phyloP scores from a whole-genome alignment of 225 moss, liverwort and hornwort genomes.

The Rhytidiadelphus loreus region DNA sequence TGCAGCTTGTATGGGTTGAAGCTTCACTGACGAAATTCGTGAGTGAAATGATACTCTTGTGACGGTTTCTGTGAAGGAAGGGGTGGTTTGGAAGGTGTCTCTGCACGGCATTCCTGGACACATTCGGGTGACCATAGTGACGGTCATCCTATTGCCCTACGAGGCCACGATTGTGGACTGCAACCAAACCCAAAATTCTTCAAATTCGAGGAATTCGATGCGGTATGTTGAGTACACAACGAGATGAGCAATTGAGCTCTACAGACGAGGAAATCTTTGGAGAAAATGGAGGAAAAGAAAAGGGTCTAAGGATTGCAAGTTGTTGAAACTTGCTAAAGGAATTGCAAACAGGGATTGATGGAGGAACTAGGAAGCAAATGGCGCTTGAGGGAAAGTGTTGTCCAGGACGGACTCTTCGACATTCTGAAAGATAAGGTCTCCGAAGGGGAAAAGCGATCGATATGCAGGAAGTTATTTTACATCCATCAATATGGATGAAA shows the following conservation, averaged over 20 bases:
- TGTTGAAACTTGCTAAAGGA: not conserved
- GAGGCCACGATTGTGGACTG: not conserved
- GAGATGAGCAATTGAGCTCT: not conserved
- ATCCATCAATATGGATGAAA: not conserved
- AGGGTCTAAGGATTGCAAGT: not conserved
- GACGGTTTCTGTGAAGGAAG: not conserved
- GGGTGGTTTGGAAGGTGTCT: not conserved
- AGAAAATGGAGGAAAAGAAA: not conserved
- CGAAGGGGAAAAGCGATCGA: not conserved
- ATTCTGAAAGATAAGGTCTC: not conserved
- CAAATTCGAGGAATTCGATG: not conserved
- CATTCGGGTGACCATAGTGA: not conserved
- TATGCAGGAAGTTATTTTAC: not conserved
- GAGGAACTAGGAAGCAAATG: not conserved
- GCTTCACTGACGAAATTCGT: not conserved
- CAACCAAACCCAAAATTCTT: not conserved
- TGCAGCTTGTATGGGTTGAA: not conserved
- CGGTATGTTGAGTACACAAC: not conserved
- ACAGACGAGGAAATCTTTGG: not conserved
- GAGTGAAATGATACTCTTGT: not conserved
- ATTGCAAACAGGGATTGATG: not conserved
- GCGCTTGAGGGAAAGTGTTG: not conserved
- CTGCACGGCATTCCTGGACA: conserved; percentile 4
- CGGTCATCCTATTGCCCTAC: not conserved
- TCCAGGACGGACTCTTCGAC: not conserved